Base-by-base conservation (phyloP, 768 basidiomycete species). In the Rhodosporidiobolus sp. region DNA sequence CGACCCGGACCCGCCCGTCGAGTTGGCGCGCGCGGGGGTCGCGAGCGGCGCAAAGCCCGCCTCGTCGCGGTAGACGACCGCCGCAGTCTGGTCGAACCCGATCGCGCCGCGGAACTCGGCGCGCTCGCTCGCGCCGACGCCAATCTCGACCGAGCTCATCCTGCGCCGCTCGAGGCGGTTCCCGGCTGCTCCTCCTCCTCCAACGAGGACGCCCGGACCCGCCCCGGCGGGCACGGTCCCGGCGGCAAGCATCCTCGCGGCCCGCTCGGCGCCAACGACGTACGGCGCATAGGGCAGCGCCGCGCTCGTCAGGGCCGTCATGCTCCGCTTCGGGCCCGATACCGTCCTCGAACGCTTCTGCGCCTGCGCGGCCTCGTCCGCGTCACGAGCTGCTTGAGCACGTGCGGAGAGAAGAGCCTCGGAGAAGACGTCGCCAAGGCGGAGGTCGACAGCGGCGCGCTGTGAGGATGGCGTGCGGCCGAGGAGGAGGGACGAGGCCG, bases 351-450 rank as follows among this genome's bases (percentile, higher is more conserved):
- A 14, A 1, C 70, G 53, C 22, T 66, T 35, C 4, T 45, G 19
- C 0, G 38, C 38, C 19, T 60, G 45, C 0, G 45, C 1, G 24
- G 52, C 61, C 17, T 46, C n/a, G 24, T 67, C 70, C 17, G 54
- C 59, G 24, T 70, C 67, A 3, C 70, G 70, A 9, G 65, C 67
- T 0, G 67, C 70, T 19, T 67, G 65, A 5, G 70, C 69, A 4
- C 94, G 86, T 24, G 88, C 89, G 4, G 86, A 84, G 35, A 88
- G 81, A 73, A 90, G 89, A 32, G 84, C 83, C 70, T 89, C 87
- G 19, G 92, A 93, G 76, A 89, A 87, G 68, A 96, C 87, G 78
- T 95, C 94, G 57, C 86, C 84, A 26, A 97, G 82, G 19, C 87
- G 88, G 55, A 88, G 86, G 77, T 95, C 93, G 62, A 92, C 87